Conservation (phyloP, 352 stramenopile genomes). For the Globisporangium middletonii region DNA sequence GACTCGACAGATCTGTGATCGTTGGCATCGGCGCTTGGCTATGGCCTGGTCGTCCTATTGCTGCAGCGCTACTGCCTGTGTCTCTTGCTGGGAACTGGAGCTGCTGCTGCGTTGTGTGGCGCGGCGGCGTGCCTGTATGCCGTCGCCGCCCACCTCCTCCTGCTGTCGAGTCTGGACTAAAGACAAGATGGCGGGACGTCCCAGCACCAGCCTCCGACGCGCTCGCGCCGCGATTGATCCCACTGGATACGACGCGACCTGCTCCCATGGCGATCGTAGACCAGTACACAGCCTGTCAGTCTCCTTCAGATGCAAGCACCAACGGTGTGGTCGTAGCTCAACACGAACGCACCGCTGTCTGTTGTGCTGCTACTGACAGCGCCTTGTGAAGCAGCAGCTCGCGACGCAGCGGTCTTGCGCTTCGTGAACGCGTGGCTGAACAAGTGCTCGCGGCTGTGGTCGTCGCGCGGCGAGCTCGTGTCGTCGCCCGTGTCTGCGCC, state of each 20-base stretch:
- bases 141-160: background rate
- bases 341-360: background rate
- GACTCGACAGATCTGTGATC: background rate
- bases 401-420: conserved; percentile 4
- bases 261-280: background rate
- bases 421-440: conserved; percentile 14
- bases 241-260: background rate
- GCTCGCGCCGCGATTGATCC: conserved; percentile 16
- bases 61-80: background rate
- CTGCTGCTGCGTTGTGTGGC: background rate
- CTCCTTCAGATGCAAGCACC: background rate
- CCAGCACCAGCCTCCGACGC: background rate
- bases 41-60: background rate
- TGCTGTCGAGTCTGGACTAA: conserved; percentile 26
- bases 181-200: conserved; percentile 26
- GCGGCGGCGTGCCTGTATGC: conserved; percentile 8
- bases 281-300: background rate
- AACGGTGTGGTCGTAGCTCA: no score
- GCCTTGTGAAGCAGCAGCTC: background rate
- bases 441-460: conserved; percentile 11
- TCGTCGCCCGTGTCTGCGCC: background rate
- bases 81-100: background rate
- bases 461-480: conserved; percentile 1
- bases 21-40: background rate
- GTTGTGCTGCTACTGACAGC: background rate